Conservation (phyloP, 2,329 filamentous ascomycete species). For the Leptographium galeiforme region DNA sequence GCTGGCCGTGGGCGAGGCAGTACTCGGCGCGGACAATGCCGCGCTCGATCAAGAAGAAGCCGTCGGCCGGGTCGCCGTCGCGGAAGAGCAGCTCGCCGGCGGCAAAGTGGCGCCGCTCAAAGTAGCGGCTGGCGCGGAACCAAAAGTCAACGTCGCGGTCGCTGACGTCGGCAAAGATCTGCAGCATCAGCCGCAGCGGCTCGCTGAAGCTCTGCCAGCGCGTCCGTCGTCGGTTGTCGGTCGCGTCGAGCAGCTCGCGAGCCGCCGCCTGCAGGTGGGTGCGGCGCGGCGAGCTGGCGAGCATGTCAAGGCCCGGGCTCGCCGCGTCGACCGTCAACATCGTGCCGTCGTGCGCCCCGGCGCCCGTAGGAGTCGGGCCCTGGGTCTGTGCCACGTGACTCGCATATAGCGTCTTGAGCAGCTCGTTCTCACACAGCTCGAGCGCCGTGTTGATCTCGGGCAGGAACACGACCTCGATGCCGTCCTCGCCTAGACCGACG, state of each 20-base stretch:
- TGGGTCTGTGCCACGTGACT: conserved; percentile 44
- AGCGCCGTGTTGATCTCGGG: conserved; percentile 85
- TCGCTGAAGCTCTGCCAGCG: conserved; percentile 83
- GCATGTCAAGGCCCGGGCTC: conserved; percentile 21
- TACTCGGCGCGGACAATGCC: conserved; percentile 88
- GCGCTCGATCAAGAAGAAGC: conserved; percentile 81
- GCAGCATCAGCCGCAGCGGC: conserved; percentile 79
- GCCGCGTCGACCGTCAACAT: conserved; percentile 25
- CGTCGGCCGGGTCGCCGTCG: conserved; percentile 61
- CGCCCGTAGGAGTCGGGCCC: too few relatives aligned
- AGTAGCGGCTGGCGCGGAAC: conserved; percentile 69
- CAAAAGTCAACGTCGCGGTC: conserved; percentile 88
- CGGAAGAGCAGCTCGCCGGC: conserved; percentile 64
- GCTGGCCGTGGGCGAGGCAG: conserved; percentile 67
- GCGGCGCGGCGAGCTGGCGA: conserved; percentile 69
- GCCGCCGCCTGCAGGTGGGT: conserved; percentile 69
- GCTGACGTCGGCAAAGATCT: conserved; percentile 86
- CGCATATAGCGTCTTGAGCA: conserved; percentile 68
- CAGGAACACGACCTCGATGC: conserved; percentile 65
- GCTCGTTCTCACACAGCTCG: conserved; percentile 88
- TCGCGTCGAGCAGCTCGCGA: conserved; percentile 56
- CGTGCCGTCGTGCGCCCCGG: too few relatives aligned
- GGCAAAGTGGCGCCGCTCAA: conserved; percentile 52
- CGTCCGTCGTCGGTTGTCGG: conserved; percentile 42
- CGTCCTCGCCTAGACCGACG: conserved; percentile 66